These are phyloP conservation scores for Scorias spongiosa DNA, from an alignment of 2,329 filamentous ascomycete species.

Conservation along the genomic window DNA sequence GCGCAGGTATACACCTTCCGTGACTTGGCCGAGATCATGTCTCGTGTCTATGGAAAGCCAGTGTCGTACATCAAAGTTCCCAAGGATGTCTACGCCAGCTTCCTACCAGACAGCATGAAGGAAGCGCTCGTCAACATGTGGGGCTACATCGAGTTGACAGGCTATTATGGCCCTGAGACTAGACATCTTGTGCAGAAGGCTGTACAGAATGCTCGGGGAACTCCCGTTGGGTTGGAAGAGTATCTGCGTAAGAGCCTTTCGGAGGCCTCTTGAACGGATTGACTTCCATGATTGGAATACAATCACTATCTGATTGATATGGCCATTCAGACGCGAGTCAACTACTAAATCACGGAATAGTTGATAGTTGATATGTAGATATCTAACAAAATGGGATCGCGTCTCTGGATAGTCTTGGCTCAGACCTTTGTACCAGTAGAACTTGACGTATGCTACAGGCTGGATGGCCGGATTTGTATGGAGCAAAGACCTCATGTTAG, in stretches of 20 bases:
- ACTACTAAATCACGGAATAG: too few species aligned
- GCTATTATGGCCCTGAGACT: constrained; percentile 23
- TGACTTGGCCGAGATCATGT: constrained; percentile 6
- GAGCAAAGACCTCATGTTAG: too few species aligned
- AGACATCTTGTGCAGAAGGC: constrained; percentile 20
- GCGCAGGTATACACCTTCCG: constrained; percentile 5
- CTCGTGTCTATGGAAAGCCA: constrained; percentile 6
- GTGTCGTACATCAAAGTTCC: constrained; percentile 7
- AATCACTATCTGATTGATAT: too few species aligned
- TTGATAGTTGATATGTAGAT: too few species aligned
- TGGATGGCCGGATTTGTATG: too few species aligned
- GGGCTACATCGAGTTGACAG: constrained; percentile 18
- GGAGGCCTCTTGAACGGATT: too few species aligned
- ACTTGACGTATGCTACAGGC: too few species aligned
- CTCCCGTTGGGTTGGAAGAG: constrained; percentile 24
- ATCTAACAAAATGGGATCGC: too few species aligned
- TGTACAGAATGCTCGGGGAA: constrained; percentile 15
- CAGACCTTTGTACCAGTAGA: too few species aligned
- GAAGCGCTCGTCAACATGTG: constrained; percentile 4
- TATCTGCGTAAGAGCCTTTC: constrained; percentile 11
- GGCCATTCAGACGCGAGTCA: too few species aligned
- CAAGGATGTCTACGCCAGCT: constrained; percentile 3
- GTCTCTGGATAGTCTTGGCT: too few species aligned
- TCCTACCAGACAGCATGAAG: constrained; percentile 1
- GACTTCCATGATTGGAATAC: too few species aligned